These are phyloP conservation scores for Crataegus laevigata DNA, from an alignment of 306 rosid species.

Conservation along the genomic window DNA sequence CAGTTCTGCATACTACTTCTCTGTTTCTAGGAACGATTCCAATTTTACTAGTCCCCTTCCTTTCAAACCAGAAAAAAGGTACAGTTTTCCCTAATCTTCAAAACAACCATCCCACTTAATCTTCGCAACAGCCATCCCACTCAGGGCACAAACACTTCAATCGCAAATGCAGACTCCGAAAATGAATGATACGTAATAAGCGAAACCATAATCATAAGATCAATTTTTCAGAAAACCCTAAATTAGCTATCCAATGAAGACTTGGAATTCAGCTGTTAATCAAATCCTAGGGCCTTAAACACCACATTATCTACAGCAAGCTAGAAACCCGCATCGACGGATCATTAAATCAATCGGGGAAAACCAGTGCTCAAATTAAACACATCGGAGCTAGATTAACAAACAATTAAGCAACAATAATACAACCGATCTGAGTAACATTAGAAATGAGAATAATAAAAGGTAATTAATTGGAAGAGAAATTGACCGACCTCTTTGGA, in stretches of 20 bases:
- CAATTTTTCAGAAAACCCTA: not conserved
- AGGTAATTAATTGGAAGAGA: not conserved
- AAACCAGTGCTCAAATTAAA: not conserved
- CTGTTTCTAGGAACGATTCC: not conserved
- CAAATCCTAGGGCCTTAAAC: not conserved
- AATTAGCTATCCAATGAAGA: not conserved
- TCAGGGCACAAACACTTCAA: not conserved
- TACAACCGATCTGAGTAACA: not conserved
- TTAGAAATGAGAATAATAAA: not conserved
- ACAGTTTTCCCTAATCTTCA: not conserved
- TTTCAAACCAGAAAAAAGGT: not conserved
- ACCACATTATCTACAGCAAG: not conserved
- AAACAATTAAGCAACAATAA: not conserved
- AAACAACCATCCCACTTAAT: not conserved
- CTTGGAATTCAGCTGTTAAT: not conserved
- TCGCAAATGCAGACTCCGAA: not conserved
- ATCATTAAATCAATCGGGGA: not conserved
- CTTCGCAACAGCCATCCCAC: not conserved
- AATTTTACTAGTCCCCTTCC: not conserved
- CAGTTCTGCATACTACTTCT: not conserved
- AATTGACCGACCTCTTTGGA: constrained; percentile 89
- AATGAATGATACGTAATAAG: not conserved
- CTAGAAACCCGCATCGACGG: not conserved
- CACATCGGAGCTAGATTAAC: not conserved
- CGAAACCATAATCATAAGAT: not conserved